Base-by-base conservation (phyloP, 148 eudicot species). In the Amaranthus palmeri region DNA sequence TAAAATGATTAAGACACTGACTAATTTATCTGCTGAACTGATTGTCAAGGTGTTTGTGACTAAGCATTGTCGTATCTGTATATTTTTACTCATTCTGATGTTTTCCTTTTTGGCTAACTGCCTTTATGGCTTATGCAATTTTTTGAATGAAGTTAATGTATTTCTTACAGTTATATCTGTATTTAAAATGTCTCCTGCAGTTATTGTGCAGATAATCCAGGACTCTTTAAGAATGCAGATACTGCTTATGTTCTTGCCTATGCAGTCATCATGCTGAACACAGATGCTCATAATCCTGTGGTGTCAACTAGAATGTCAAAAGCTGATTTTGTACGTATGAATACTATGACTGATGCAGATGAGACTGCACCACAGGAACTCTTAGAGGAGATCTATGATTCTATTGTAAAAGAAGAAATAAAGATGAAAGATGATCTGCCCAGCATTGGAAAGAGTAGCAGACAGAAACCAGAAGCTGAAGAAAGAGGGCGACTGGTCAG, bases 241-340 rank as follows among this genome's bases (percentile, higher is more conserved):
- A 89, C 93, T n/a, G 98, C 98, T 52, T 95, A 95, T 85, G 88
- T 95, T 69, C 96, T 95, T 77, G 98, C 98, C 62, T 95, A 95
- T 89, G 98, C 98, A 50, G 98, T 91, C 85, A 95, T 95, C 80
- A 83, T 95, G 98, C 79, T 95, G 79, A 95, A 95, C 76, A 95
- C 97, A 17, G 98, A 95, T 86, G 98, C 97, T 78, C 98, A 95
- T 82, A 95, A 95, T 81, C 97, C 98, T 74, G 82, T 89, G 86
- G 97, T 95, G 74, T 89, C 91, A 90, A 87, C 97, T 63, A 95
- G 87, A 86, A 95, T 95, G 98, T 88, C 97, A 49, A 95, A 95
- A 83, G 87, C 82, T 74, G 97, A 95, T 77, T 95, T 95, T 77
- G 78, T 91, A 72, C 90, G 88, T 76, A 84, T 95, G 79, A 95